Conservation (phyloP, 371 early-diverging fungal genomes). For the Apophysomyces variabilis region DNA sequence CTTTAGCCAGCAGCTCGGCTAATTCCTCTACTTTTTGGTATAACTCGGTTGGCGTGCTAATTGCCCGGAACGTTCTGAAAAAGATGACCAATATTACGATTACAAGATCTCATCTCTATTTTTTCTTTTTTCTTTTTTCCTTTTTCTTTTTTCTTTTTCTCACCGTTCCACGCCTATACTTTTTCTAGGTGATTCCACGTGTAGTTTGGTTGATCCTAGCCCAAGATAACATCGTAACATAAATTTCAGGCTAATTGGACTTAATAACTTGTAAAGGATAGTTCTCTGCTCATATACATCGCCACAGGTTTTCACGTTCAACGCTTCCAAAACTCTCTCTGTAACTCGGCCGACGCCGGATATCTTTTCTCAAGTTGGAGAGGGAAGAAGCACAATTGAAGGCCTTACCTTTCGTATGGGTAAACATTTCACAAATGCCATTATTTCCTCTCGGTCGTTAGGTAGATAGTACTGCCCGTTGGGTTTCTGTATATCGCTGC, state of each 20-base stretch:
- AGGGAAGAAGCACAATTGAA: no score
- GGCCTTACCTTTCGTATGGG: slow-evolving; percentile 34
- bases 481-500: slow-evolving; percentile 70
- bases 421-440: slow-evolving; percentile 34
- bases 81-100: neutral
- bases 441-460: slow-evolving; percentile 32
- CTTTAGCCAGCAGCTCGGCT: slow-evolving; percentile 32
- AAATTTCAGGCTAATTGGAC: slow-evolving; percentile 47
- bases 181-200: slow-evolving; percentile 31
- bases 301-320: slow-evolving; percentile 39
- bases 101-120: neutral
- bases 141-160: neutral
- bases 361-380: slow-evolving; percentile 18
- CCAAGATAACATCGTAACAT: slow-evolving; percentile 42
- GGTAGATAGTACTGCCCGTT: slow-evolving; percentile 62
- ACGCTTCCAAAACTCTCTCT: slow-evolving; percentile 44
- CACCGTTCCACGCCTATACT: slow-evolving; percentile 51
- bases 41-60: slow-evolving; percentile 32
- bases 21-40: slow-evolving; percentile 45
- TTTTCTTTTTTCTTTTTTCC: neutral
- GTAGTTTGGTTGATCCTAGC: slow-evolving; percentile 36
- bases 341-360: slow-evolving; percentile 56
- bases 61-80: slow-evolving; percentile 39
- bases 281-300: slow-evolving; percentile 47
- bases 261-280: slow-evolving; percentile 45